Evolutionary conservation across 208 protist genomes (phyloP), one percentile per base, ranked within the genome.

Genomic region (Crithidia acanthocephali): DNA sequence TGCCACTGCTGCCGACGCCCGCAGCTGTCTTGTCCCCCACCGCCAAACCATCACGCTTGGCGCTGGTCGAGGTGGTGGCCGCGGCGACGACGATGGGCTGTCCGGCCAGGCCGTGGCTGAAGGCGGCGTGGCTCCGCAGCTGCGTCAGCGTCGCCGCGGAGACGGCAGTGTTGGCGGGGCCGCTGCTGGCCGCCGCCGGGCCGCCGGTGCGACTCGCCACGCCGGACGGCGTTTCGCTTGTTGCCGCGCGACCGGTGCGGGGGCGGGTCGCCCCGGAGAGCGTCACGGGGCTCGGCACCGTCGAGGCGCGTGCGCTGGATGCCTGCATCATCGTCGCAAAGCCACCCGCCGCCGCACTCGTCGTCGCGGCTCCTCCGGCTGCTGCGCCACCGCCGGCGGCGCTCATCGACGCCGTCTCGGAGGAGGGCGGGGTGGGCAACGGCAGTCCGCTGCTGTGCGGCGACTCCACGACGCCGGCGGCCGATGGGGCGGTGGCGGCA

Each of bases 71-170:
- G 16, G 16, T 47, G 33, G 0, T 8, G 35, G 33, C 58, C 1
- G 25, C 58, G 33, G 5, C 61, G 22, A 13, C 20, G 10, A 20
- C 44, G 13, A 10, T 44, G 18, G 25, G 47, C 61, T 50, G 47
- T 8, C 20, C 61, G 1, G 32, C 61, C 44, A 56, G 61, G 30
- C 61, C 61, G 47, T 67, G 61, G n/a, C 47, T 53, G 61, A 40
- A 47, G 18, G 47, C 61, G 32, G 56, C 45, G 61, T 67, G 61
- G 4, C 20, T 56, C 30, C 61, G 28, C 47, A 67, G 47, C 27
- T 67, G 61, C 32, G 47, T 67, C n/a, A 67, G 47, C 8, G 61
- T 44, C 5, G 47, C 61, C 1, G 47, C 30, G 32, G 61, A 22
- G 47, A 67, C 27, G 47, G 61, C 27, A 30, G 61, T 30, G 61